phyloP scores from a whole-genome alignment of 768 basidiomycete species.

The Suillus variegatus region DNA sequence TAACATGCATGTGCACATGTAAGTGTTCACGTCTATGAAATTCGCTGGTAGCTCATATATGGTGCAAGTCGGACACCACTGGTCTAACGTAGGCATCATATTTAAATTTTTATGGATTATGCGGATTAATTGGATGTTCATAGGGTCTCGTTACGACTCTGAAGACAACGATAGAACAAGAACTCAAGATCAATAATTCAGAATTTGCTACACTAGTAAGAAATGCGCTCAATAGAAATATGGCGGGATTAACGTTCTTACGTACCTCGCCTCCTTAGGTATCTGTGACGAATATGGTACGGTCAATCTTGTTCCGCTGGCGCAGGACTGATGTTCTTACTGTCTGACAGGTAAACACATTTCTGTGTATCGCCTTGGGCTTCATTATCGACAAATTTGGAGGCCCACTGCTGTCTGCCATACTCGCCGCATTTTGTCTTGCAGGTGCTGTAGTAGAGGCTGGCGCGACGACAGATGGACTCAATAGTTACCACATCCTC shows the following conservation, averaged over 20 bases:
- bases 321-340: not conserved
- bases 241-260: not conserved
- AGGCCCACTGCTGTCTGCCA: constrained; percentile 37
- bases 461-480: constrained; percentile 38
- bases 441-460: constrained; percentile 39
- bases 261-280: constrained; percentile 21
- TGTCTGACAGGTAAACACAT: constrained; percentile 37
- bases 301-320: constrained; percentile 1
- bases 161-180: constrained; percentile 45
- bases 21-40: constrained; percentile 17
- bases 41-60: constrained; percentile 1
- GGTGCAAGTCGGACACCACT: constrained; percentile 41
- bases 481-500: constrained; percentile 41
- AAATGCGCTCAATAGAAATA: not conserved
- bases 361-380: constrained; percentile 41
- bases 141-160: constrained; percentile 42
- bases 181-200: constrained; percentile 44
- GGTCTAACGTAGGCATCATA: constrained; percentile 39
- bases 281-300: constrained; percentile 38
- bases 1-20: constrained; percentile 45
- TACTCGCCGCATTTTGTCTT: constrained; percentile 39
- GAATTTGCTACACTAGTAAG: constrained; percentile 43
- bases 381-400: constrained; percentile 45
- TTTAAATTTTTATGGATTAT: not conserved
- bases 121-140: not conserved